Evolutionary conservation across 2,329 filamentous ascomycete species (phyloP), one percentile per base, ranked within the genome.

Genomic region (Didymella keratinophila): DNA sequence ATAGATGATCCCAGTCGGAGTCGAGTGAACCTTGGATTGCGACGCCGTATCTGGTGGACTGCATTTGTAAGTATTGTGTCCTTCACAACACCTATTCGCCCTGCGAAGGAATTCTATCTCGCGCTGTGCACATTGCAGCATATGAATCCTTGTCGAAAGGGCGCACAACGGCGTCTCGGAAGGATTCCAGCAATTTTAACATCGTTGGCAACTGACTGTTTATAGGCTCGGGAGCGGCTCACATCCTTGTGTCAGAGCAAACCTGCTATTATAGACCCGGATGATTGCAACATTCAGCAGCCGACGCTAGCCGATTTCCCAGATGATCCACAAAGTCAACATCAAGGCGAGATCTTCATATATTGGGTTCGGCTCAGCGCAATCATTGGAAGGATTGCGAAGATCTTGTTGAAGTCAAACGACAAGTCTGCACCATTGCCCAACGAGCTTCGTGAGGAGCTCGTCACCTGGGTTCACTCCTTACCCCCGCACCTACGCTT

Each of bases 171-270:
- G 32, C 14, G 6, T 36, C 11, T 11, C 3, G 7, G 32, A 9
- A 9, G 4, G 16, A 6, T 5, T 36, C 8, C 32, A 8, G 32
- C n/a, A 7, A 36, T 14, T 36, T 7, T n/a, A n/a, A n/a, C 4
- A n/a, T n/a, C 16, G 32, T 18, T 4, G 6, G 2, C 8, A 2
- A 9, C 32, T 36, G 32, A 36, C 32, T 18, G 14, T 41, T 25
- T 20, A 2, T 23, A 68, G 66, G 66, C 66, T n/a, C 61, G 66
- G 3, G 66, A 69, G 51, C 39, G 66, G 18, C 54, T 69, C 11
- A 67, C 66, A 4, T 59, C 64, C 25, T 53, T 69, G 3, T 69
- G 66, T 28, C 66, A 69, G 43, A 67, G 64, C 45, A 69, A 69
- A 49, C 66, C 66, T 16, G 50, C 44, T 14, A 67, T 69, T 28